Evolutionary conservation across 495 filamentous ascomycete genomes (phyloP).

Genomic region (Geoglossum glabrum): DNA sequence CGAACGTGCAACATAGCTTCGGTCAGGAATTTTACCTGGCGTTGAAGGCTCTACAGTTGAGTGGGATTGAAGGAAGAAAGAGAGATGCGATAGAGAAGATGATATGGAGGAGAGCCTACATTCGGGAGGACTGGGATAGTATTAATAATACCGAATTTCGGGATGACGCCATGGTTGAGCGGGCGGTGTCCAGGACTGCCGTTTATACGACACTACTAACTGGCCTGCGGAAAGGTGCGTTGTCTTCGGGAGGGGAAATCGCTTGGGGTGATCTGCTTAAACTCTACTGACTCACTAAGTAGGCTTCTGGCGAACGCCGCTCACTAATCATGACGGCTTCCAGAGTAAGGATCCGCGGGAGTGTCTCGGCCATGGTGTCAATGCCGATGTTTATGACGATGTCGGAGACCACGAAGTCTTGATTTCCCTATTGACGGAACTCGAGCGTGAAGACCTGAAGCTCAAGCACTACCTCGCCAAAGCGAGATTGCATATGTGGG

Average conservation of each 20-base stretch:
- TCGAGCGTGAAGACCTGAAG: background rate
- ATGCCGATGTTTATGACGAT: background rate
- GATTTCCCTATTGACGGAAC: background rate
- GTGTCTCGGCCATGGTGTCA: background rate
- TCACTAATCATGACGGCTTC: background rate
- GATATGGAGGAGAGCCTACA: constrained; percentile 67
- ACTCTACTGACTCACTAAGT: background rate
- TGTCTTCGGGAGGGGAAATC: background rate
- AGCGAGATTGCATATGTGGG: background rate
- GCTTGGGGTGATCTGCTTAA: background rate
- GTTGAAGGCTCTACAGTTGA: constrained; percentile 34
- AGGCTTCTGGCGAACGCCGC: constrained; percentile 6
- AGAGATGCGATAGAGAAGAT: constrained; percentile 39
- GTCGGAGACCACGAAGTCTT: background rate
- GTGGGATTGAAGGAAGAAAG: constrained; percentile 30
- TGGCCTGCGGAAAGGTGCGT: constrained; percentile 12
- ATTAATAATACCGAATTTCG: constrained; percentile 16
- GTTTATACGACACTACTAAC: constrained; percentile 15
- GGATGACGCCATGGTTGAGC: constrained; percentile 14
- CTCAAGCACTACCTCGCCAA: background rate
- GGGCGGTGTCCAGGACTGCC: constrained; percentile 11
- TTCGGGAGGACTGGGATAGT: constrained; percentile 39
- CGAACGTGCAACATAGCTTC: constrained; percentile 17
- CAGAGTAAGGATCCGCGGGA: background rate
- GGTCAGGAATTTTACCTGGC: constrained; percentile 42